Evolutionary conservation across 768 basidiomycete genomes (phyloP).

Genomic region (Suillus hirtellus): DNA sequence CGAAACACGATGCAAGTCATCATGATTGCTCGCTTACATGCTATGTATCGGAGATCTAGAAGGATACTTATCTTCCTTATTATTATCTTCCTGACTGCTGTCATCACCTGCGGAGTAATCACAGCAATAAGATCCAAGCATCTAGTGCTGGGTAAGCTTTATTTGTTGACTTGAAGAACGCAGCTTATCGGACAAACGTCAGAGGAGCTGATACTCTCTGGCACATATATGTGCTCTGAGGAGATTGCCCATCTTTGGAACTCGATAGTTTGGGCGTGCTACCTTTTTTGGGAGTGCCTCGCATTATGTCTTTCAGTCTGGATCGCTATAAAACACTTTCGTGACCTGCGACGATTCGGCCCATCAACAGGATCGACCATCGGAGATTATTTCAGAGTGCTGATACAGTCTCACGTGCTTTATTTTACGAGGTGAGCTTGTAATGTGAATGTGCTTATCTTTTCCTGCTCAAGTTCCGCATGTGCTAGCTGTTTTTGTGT

Average conservation of each 20-base stretch:
- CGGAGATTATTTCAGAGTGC: too few species aligned
- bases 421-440: too few species aligned
- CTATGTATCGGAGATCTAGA: background rate
- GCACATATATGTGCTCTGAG: background rate
- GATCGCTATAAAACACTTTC: background rate
- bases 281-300: background rate
- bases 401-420: too few species aligned
- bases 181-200: background rate
- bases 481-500: too few species aligned
- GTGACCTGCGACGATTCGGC: background rate
- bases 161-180: background rate
- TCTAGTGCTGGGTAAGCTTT: background rate
- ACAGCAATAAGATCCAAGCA: background rate
- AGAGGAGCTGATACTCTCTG: background rate
- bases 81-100: background rate
- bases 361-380: too few species aligned
- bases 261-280: background rate
- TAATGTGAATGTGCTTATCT: too few species aligned
- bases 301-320: background rate
- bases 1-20: background rate
- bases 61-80: background rate
- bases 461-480: too few species aligned
- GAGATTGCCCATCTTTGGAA: fast-evolving
- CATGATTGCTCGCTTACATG: background rate
- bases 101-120: background rate